Evolutionary conservation across 345 rosid genomes (phyloP).

Genomic region (Eucalyptus caleyi): DNA sequence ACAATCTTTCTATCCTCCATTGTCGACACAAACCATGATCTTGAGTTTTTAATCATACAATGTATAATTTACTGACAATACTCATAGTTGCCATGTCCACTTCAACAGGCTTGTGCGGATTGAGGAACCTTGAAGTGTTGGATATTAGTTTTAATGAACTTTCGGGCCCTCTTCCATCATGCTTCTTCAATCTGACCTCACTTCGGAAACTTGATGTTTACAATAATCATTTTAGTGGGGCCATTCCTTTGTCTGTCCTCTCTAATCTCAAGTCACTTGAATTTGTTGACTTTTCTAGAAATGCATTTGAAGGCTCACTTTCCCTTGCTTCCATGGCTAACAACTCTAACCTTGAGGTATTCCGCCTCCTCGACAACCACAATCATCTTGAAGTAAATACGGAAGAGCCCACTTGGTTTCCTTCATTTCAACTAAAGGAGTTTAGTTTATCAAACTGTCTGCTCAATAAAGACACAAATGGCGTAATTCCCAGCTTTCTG

Average conservation of each 20-base stretch:
- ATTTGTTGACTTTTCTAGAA: background rate
- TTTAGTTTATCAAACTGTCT: background rate
- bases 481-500: background rate
- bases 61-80: background rate
- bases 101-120: background rate
- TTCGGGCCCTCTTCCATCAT: background rate
- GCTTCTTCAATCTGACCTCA: background rate
- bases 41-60: background rate
- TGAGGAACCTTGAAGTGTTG: background rate
- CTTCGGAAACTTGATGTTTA: background rate
- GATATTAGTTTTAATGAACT: background rate
- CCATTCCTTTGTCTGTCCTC: background rate
- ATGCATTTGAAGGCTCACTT: background rate
- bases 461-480: background rate
- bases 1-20: background rate
- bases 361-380: background rate
- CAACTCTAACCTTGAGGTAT: background rate
- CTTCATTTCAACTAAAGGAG: background rate
- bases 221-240: background rate
- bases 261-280: background rate
- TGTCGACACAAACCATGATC: background rate
- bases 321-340: background rate
- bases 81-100: background rate
- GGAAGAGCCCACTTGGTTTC: background rate
- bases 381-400: background rate